Conservation (phyloP, 1,284 basidiomycete genomes). For the Xanthoconium separans region DNA sequence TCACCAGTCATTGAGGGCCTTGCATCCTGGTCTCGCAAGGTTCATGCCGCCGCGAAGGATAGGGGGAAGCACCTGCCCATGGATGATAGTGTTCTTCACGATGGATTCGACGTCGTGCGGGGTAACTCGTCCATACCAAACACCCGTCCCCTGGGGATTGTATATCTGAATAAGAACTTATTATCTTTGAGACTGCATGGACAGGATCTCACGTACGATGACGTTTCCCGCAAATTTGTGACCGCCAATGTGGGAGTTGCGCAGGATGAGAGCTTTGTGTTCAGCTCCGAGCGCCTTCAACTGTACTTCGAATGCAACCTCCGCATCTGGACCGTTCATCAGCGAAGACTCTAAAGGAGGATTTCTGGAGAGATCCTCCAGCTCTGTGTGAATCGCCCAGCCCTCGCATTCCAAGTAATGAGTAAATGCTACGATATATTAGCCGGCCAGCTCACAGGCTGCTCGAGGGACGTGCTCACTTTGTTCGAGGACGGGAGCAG, state of each 20-base stretch:
- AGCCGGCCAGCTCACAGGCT: not conserved
- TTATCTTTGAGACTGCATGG: not conserved
- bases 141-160: constrained; percentile 77
- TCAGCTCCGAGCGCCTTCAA: constrained; percentile 51
- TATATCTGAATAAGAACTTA: constrained; percentile 58
- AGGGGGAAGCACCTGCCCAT: constrained; percentile 79
- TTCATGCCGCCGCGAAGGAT: constrained; percentile 83
- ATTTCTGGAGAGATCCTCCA: constrained; percentile 63
- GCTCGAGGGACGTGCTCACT: constrained; percentile 38
- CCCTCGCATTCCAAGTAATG: constrained; percentile 60
- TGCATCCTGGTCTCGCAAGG: constrained; percentile 64
- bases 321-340: constrained; percentile 39
- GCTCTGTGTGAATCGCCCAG: constrained; percentile 74
- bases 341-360: constrained; percentile 53
- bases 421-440: constrained; percentile 50
- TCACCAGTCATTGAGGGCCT: constrained; percentile 74
- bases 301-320: constrained; percentile 40
- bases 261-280: constrained; percentile 73
- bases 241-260: constrained; percentile 86
- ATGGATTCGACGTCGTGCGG: constrained; percentile 86
- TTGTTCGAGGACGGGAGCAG: constrained; percentile 80
- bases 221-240: constrained; percentile 92
- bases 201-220: constrained; percentile 50
- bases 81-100: constrained; percentile 83
- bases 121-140: constrained; percentile 94